Evolutionary conservation across 108 stramenopile species (phyloP), one percentile per base, ranked within the genome.

Genomic region (Skeletonema costatum): DNA sequence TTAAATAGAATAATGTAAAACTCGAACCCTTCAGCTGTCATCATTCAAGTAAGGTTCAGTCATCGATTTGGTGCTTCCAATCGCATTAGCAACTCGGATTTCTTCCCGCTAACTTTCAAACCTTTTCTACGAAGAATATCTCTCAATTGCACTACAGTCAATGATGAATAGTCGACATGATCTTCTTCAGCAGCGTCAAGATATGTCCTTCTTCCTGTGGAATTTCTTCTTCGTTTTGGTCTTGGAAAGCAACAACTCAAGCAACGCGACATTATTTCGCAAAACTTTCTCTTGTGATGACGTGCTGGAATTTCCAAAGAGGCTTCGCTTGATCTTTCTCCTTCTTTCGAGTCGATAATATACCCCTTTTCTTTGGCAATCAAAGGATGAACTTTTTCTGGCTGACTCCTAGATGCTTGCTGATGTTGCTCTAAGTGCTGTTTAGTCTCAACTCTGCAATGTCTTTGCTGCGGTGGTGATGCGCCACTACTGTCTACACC

Each of bases 161-260:
- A 25, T 8, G 53, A 25, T 56, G 53, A 56, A 56, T 56, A 56
- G 53, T 56, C 53, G 25, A 7, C 53, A 29, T 7, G 53, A 4
- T 25, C 25, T 17, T 51, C 6, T 0, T 25, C 53, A 56, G 53
- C 6, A 25, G 19, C 9, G 11, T 12, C 39, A 41, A 0, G 11
- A 12, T 2, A 11, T 41, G 39, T 10, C 39, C 21, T 50, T n/a
- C 16, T 29, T 1, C 41, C 38, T 6, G 60, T 35, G 5, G 25
- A n/a, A n/a, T n/a, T 66, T 48, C 56, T 58, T 38, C 74, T 59
- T 6, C 74, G 74, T 64, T 75, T 75, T 31, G 60, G 48, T 50
- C 36, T 38, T n/a, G 74, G 74, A 75, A 75, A 75, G 38, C 74
- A 75, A 13, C 74, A 75, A 21, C 66, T 58, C 13, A 75, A 50